A percentile compares a stretch with the other conserved stretches of the same genome.
Evolutionary conservation across 306 rosid species (phyloP).

Genomic region (Prunus campanulata): DNA sequence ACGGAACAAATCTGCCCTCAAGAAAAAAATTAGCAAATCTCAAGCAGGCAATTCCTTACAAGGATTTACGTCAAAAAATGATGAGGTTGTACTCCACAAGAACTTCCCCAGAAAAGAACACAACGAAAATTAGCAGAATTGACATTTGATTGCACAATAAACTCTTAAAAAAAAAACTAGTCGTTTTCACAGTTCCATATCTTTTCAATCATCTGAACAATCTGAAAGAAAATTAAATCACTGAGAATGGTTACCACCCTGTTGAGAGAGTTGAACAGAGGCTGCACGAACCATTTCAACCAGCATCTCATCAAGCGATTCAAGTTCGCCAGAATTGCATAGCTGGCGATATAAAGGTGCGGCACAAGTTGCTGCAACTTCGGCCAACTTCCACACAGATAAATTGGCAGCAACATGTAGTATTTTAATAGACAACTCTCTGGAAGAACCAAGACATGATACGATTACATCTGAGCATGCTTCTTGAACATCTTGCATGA

Average conservation of each 20-base stretch:
- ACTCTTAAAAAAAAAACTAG: background rate
- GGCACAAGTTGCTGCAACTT: constrained; percentile 48
- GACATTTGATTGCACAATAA: background rate
- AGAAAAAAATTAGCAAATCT: background rate
- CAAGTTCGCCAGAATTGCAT: constrained; percentile 68
- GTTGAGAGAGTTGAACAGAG: constrained; percentile 56
- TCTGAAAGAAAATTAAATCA: background rate
- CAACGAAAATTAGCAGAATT: background rate
- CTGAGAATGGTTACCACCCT: constrained; percentile 24
- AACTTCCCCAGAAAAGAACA: too few relatives aligned
- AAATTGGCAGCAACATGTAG: constrained; percentile 57
- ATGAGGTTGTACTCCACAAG: background rate
- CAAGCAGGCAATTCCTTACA: background rate
- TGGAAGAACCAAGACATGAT: constrained; percentile 56
- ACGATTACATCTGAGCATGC: constrained; percentile 55
- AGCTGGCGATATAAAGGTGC: constrained; percentile 77
- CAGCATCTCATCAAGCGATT: constrained; percentile 58
- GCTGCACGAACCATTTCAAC: constrained; percentile 63
- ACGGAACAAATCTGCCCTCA: background rate
- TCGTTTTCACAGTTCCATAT: background rate
- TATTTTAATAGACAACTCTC: constrained; percentile 44
- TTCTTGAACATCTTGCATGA: constrained; percentile 56
- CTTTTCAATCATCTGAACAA: constrained; percentile 6
- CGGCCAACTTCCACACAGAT: constrained; percentile 67
- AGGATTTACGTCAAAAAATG: background rate